Percentiles rank a stretch among this genome's conserved stretches.
phyloP scores from a whole-genome alignment of 495 filamentous ascomycete species.

The Podospora fimiseda region DNA sequence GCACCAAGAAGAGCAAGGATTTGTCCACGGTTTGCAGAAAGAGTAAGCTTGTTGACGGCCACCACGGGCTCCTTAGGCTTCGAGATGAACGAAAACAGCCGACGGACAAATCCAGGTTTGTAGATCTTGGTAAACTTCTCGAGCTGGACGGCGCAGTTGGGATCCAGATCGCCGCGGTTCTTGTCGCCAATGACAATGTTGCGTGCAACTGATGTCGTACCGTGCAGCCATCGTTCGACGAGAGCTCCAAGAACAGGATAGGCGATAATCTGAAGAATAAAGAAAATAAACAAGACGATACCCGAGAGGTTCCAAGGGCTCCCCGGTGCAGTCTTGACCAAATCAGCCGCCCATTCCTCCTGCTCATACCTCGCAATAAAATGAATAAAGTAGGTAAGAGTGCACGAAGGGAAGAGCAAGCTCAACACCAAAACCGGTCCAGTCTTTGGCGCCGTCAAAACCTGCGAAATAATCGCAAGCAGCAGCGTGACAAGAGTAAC shows the following conservation, averaged over 20 bases:
- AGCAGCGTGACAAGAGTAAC: constrained; percentile 58
- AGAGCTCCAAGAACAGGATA: constrained; percentile 66
- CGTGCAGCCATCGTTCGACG: constrained; percentile 68
- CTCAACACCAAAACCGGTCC: constrained; percentile 55
- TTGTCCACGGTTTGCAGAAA: constrained; percentile 63
- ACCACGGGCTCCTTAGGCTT: constrained; percentile 56
- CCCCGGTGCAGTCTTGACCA: constrained; percentile 50
- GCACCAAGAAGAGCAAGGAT: constrained; percentile 78
- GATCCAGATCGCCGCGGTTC: constrained; percentile 26
- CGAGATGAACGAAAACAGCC: constrained; percentile 49
- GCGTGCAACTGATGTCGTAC: constrained; percentile 59
- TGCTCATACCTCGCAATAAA: constrained; percentile 62
- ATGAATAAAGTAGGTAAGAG: constrained; percentile 66
- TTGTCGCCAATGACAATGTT: constrained; percentile 38
- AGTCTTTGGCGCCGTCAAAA: constrained; percentile 49
- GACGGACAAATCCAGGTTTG: constrained; percentile 53
- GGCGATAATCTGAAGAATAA: constrained; percentile 63
- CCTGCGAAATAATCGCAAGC: constrained; percentile 64
- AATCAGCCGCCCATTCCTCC: constrained; percentile 46
- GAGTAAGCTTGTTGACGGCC: constrained; percentile 62
- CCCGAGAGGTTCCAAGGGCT: constrained; percentile 58
- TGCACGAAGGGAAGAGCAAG: constrained; percentile 70
- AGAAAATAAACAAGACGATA: constrained; percentile 61
- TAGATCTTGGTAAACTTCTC: constrained; percentile 69
- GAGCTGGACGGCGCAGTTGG: constrained; percentile 54